These are phyloP conservation scores for Trametes sanguinea DNA, from an alignment of 768 basidiomycete species.

Conservation along the genomic window DNA sequence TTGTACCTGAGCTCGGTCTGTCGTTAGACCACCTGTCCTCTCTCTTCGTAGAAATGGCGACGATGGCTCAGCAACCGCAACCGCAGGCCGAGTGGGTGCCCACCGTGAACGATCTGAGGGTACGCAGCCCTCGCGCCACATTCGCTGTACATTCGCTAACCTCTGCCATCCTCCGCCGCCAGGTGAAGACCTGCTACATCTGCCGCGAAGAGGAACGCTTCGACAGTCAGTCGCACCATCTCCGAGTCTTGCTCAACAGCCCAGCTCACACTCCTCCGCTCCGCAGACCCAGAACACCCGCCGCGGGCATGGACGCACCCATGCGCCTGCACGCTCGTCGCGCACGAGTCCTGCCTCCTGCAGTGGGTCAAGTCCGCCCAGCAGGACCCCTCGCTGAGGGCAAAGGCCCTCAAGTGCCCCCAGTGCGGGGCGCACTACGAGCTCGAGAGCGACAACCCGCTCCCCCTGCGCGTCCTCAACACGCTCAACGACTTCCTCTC, in stretches of 20 bases:
- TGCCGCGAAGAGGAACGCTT: constrained; percentile 71
- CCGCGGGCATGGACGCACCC: constrained; percentile 74
- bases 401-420: constrained; percentile 76
- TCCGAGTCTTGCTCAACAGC: background rate
- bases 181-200: constrained; percentile 80
- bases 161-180: no score
- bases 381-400: constrained; percentile 49
- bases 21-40: no score
- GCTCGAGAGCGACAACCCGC: constrained; percentile 64
- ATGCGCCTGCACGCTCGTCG: constrained; percentile 77
- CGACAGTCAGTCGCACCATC: constrained; percentile 37
- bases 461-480: constrained; percentile 51
- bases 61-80: background rate
- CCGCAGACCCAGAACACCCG: constrained; percentile 46
- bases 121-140: constrained; percentile 4
- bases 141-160: background rate
- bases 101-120: constrained; percentile 37
- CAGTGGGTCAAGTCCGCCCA: constrained; percentile 80
- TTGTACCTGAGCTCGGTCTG: background rate
- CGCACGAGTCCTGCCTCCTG: constrained; percentile 77
- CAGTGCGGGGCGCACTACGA: constrained; percentile 72
- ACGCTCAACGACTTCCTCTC: constrained; percentile 52
- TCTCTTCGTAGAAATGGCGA: no score
- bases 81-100: constrained; percentile 24
- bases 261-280: background rate